Evolutionary conservation across 2,329 filamentous ascomycete species (phyloP), one percentile per base, ranked within the genome.

Genomic region (Colletotrichum theobromicola): DNA sequence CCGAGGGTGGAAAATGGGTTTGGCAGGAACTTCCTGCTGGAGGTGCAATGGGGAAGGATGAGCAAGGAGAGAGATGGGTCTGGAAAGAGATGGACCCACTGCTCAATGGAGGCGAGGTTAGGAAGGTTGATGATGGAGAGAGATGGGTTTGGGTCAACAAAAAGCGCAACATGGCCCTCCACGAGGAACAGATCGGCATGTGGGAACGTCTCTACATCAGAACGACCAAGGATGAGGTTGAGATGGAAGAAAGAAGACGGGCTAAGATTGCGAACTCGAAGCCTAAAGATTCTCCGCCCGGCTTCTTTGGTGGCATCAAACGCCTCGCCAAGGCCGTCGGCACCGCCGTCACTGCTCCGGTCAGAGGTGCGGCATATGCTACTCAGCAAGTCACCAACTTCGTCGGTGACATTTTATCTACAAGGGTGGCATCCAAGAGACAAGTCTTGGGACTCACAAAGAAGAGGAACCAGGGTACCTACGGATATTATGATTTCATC

Each of bases 141-240:
- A 7, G 28, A 18, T 5, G 61, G 42, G 42, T 50, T 21, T 50
- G 42, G 42, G n/a, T 50, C 42, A 50, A 50, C n/a, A 21, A 10
- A 7, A 50, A 13, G n/a, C 42, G 35, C 8, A 55, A 18, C 7
- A 53, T 42, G 32, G 8, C 58, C 9, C 34, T 78, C 2, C 64
- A 21, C 2, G 77, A 78, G 63, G 77, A 79, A 63, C 71, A 73
- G 7, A 72, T 79, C n/a, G 77, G 77, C 21, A 74, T 77, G 66
- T 78, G 77, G 77, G 77, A 78, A 42, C 67, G 76, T 4, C 32
- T 77, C 46, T 76, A 74, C 60, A 76, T 77, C 7, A 58, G 75
- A n/a, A 60, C 76, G 12, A 77, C 77, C 30, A 58, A 77, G 2
- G 62, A 73, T 53, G 53, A 76, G 8, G 26, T 13, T 5, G 67